A percentile compares a stretch with the other conserved stretches of the same genome.
Conservation (phyloP, 768 basidiomycete species). For the Coprinellus micaceus region DNA sequence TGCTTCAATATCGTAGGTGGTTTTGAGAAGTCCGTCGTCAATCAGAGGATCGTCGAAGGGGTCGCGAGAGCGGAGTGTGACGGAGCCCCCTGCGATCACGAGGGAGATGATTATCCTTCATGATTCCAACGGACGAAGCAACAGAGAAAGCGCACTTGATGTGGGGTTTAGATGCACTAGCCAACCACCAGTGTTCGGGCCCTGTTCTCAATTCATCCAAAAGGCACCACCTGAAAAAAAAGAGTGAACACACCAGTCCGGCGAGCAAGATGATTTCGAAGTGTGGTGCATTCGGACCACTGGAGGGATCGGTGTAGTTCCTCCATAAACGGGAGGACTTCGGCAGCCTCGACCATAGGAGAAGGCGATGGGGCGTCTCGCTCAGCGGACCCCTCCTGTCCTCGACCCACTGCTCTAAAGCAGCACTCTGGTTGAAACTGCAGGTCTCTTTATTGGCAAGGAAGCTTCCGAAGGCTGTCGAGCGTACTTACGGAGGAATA, state of each 20-base stretch:
- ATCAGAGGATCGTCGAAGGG: constrained; percentile 10
- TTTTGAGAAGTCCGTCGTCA: constrained; percentile 4
- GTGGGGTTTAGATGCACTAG: neutral
- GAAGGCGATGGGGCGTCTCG: constrained; percentile 13
- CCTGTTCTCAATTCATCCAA: neutral
- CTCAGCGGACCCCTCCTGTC: constrained; percentile 20
- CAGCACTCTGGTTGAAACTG: constrained; percentile 10
- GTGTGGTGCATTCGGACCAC: constrained; percentile 22
- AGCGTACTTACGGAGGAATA: no score
- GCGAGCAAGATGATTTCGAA: constrained; percentile 5
- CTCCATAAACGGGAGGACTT: constrained; percentile 17
- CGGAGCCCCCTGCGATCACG: constrained; percentile 7
- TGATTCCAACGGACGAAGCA: neutral
- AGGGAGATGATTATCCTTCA: neutral
- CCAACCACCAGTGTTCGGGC: neutral
- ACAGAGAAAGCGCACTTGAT: neutral
- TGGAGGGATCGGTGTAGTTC: constrained; percentile 18
- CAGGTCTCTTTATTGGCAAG: no score
- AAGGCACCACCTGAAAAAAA: neutral
- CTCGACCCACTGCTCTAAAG: constrained; percentile 20
- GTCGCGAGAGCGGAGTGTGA: neutral
- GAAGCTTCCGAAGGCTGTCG: no score
- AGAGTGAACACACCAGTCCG: neutral
- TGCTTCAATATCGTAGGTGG: constrained; percentile 11
- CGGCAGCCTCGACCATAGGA: constrained; percentile 20